Conservation (phyloP, 2,329 filamentous ascomycete genomes). For the Trichoderma atrobrunneum region DNA sequence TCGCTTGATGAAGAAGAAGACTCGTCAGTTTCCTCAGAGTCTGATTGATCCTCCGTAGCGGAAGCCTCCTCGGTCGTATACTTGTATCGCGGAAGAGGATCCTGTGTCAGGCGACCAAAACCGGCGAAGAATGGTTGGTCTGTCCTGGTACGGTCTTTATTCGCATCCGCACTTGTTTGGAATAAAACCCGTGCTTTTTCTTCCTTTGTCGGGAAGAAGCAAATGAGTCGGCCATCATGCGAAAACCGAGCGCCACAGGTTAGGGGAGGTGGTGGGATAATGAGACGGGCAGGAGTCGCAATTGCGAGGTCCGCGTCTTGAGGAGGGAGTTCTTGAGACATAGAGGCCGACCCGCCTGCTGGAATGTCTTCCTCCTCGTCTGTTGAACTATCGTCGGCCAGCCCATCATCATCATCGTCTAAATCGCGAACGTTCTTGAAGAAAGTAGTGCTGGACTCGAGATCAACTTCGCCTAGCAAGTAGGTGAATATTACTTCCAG, state of each 20-base stretch:
- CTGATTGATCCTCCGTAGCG: constrained; percentile 49
- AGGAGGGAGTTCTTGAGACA: constrained; percentile 60
- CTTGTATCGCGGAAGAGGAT: constrained; percentile 47
- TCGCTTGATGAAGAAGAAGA: constrained; percentile 54
- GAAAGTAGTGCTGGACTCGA: constrained; percentile 58
- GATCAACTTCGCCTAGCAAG: constrained; percentile 60
- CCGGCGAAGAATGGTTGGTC: constrained; percentile 54
- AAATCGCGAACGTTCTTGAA: constrained; percentile 64
- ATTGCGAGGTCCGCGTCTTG: constrained; percentile 53
- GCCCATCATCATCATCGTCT: constrained; percentile 53
- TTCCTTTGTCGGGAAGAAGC: constrained; percentile 68
- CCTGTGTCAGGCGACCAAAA: constrained; percentile 54
- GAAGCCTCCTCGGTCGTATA: constrained; percentile 50
- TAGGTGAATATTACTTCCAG: constrained; percentile 62
- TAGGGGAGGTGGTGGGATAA: constrained; percentile 55
- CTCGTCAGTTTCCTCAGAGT: constrained; percentile 48
- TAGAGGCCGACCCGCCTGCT: constrained; percentile 52
- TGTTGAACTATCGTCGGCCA: constrained; percentile 77
- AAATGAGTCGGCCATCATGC: constrained; percentile 60
- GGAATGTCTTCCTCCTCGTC: constrained; percentile 66
- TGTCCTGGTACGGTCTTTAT: constrained; percentile 49
- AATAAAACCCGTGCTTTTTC: constrained; percentile 54
- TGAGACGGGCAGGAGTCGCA: constrained; percentile 48
- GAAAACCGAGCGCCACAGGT: constrained; percentile 61
- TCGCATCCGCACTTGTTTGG: constrained; percentile 44